These are phyloP conservation scores for Aureobasidium lini DNA, from an alignment of 2,329 filamentous ascomycete species.

Conservation along the genomic window DNA sequence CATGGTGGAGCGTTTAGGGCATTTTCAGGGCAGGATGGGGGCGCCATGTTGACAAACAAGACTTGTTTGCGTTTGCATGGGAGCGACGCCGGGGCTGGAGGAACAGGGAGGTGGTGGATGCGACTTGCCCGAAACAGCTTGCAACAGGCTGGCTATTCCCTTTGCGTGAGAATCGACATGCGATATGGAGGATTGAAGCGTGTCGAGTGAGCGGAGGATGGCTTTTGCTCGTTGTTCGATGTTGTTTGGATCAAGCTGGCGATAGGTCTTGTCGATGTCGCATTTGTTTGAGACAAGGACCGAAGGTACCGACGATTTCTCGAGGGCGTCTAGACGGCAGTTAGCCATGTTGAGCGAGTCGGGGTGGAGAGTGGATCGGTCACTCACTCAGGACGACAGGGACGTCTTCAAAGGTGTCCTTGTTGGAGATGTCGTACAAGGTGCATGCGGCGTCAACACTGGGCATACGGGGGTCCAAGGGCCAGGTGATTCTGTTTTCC, in stretches of 20 bases:
- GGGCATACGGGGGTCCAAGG: slow-evolving; percentile 62
- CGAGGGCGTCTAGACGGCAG: slow-evolving; percentile 56
- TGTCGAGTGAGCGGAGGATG: slow-evolving; percentile 57
- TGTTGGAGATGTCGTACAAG: slow-evolving; percentile 79
- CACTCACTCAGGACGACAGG: slow-evolving; percentile 71
- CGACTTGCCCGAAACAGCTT: slow-evolving; percentile 43
- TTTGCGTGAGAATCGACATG: slow-evolving; percentile 65
- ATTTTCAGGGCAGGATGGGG: not conserved
- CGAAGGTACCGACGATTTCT: slow-evolving; percentile 65
- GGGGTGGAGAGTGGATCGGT: not conserved
- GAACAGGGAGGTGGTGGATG: not conserved
- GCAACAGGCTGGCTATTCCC: slow-evolving; percentile 68
- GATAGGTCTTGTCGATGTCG: slow-evolving; percentile 69
- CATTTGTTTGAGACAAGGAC: slow-evolving; percentile 86
- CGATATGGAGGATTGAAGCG: slow-evolving; percentile 65
- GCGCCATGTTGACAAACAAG: not conserved
- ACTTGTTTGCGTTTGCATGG: not conserved
- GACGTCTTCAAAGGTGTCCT: slow-evolving; percentile 65
- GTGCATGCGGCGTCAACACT: slow-evolving; percentile 75
- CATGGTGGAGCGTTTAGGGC: not conserved
- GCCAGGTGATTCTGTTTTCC: slow-evolving; percentile 49
- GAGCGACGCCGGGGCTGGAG: not conserved
- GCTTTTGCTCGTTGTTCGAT: slow-evolving; percentile 57
- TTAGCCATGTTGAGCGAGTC: slow-evolving; percentile 10
- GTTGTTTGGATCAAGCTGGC: slow-evolving; percentile 62